Evolutionary conservation across 2,329 filamentous ascomycete genomes (phyloP).

Genomic region (Rugonectria rugulosa): DNA sequence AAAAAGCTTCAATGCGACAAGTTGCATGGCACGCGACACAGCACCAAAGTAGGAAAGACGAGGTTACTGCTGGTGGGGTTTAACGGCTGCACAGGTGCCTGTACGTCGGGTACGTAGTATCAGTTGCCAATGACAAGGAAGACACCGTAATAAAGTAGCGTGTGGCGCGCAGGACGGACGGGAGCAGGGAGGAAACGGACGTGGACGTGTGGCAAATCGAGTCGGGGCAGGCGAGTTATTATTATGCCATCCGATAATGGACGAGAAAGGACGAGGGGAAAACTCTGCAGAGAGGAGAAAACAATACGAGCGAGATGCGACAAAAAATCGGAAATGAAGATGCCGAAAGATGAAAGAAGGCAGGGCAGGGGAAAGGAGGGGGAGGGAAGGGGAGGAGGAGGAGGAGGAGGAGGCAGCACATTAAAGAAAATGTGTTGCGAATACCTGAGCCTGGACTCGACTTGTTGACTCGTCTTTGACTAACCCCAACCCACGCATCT

Average conservation of each 20-base stretch:
- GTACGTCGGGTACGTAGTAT: too few relatives aligned
- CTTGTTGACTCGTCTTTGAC: too few relatives aligned
- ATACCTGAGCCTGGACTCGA: too few relatives aligned
- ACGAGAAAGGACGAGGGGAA: background rate
- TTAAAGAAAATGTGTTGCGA: background rate
- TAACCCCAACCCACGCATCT: background rate
- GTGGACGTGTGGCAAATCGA: background rate
- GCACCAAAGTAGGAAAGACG: conserved; percentile 6
- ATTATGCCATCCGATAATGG: background rate
- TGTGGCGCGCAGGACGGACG: conserved; percentile 3
- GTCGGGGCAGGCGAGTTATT: background rate
- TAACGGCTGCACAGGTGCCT: too few relatives aligned
- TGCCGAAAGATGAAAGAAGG: background rate
- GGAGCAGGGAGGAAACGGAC: background rate
- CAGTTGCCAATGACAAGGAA: background rate
- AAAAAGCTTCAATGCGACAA: conserved; percentile 16
- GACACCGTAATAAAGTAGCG: background rate
- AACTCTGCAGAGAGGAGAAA: background rate
- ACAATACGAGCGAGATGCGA: background rate
- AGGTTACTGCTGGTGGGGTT: conserved; percentile 10
- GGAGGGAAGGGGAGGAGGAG: background rate
- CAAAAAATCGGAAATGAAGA: background rate
- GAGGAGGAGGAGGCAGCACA: background rate
- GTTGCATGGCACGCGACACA: conserved; percentile 32
- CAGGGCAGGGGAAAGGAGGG: background rate